Percentiles rank a stretch among this genome's conserved stretches.
phyloP scores from a whole-genome alignment of 2,329 filamentous ascomycete species.

The Cercospora sp. region DNA sequence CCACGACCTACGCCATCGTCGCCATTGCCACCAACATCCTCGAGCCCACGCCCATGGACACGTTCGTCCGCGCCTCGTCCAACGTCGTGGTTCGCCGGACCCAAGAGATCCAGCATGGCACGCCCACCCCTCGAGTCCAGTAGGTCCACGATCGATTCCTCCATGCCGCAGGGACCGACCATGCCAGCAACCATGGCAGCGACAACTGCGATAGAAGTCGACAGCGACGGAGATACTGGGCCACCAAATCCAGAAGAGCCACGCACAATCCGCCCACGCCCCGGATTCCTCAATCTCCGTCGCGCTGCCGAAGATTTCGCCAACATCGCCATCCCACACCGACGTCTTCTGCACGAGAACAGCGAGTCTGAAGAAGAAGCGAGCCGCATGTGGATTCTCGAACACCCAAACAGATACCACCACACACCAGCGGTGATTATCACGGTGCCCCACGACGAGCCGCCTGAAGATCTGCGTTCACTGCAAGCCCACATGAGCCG shows the following conservation, averaged over 20 bases:
- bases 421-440: background rate
- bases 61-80: background rate
- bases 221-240: background rate
- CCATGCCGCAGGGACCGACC: background rate
- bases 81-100: background rate
- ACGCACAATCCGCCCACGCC: background rate
- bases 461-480: background rate
- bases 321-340: background rate
- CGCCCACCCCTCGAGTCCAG: background rate
- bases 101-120: background rate
- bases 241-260: background rate
- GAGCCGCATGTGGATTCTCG: background rate
- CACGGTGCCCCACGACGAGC: background rate
- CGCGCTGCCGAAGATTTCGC: background rate
- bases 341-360: background rate
- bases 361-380: background rate
- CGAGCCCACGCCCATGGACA: background rate
- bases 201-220: background rate
- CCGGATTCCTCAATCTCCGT: background rate
- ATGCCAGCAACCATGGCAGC: background rate
- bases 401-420: background rate
- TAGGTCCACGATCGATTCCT: background rate
- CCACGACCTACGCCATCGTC: background rate
- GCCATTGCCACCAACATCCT: background rate
- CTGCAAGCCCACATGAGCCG: slow-evolving; percentile 2